These are phyloP conservation scores for Iris macrosiphon DNA, from an alignment of 106 monocot genomes.

Conservation along the genomic window DNA sequence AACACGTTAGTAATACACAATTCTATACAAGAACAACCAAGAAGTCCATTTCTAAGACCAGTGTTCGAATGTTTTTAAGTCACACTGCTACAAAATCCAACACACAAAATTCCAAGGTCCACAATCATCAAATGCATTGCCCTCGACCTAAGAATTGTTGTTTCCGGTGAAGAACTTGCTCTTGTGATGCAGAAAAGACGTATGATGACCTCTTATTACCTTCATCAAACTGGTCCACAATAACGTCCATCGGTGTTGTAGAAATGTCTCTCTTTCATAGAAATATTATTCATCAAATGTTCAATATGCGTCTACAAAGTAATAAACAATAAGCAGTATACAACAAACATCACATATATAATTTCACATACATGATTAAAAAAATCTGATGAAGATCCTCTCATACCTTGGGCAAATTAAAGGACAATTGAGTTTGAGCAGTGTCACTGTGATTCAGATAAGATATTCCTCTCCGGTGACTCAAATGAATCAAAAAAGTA, in stretches of 20 bases:
- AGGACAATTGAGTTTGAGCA: slow-evolving; percentile 61
- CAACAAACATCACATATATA: not conserved
- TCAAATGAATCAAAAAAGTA: slow-evolving; percentile 98
- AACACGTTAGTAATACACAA: too few relatives aligned
- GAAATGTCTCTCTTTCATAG: slow-evolving; percentile 55
- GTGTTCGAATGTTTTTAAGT: too few relatives aligned
- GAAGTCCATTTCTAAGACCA: too few relatives aligned
- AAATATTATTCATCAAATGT: slow-evolving; percentile 53
- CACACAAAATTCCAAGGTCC: slow-evolving; percentile 34
- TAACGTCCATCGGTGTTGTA: slow-evolving; percentile 70
- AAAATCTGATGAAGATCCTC: too few relatives aligned
- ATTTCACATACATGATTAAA: not conserved
- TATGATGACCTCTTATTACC: slow-evolving; percentile 41
- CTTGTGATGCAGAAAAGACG: slow-evolving; percentile 4
- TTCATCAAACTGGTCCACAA: slow-evolving; percentile 68
- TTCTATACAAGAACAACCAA: too few relatives aligned
- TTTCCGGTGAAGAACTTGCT: slow-evolving; percentile 21
- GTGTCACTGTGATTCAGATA: slow-evolving; percentile 24
- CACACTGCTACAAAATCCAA: too few relatives aligned
- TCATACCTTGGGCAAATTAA: slow-evolving; percentile 71
- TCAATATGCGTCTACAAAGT: slow-evolving; percentile 54
- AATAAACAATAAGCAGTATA: not conserved
- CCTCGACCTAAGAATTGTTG: slow-evolving; percentile 19
- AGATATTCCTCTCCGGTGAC: slow-evolving; percentile 50
- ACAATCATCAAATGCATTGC: slow-evolving; percentile 27